Conservation (phyloP, 306 rosid species). For the Rosa multiflora region DNA sequence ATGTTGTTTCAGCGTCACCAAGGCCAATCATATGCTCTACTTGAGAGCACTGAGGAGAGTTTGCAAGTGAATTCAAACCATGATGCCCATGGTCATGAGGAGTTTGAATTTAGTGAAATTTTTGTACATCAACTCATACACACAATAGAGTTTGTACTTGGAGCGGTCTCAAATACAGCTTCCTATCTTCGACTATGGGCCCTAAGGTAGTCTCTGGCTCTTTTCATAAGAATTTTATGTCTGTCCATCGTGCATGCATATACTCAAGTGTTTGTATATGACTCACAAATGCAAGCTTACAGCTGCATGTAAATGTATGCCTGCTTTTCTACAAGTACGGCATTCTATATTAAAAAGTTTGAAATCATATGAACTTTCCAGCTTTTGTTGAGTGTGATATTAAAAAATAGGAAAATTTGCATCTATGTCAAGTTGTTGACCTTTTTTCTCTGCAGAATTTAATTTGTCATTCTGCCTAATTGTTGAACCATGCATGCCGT, state of each 20-base stretch:
- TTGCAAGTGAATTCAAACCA: conserved; percentile 50
- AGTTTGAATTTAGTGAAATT: conserved; percentile 86
- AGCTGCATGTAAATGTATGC: neutral
- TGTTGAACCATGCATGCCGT: neutral
- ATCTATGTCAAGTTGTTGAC: neutral
- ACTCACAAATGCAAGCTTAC: neutral
- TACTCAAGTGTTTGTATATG: neutral
- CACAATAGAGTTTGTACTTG: conserved; percentile 93
- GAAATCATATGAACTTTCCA: neutral
- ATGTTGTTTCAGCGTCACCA: conserved; percentile 71
- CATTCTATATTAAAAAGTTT: neutral
- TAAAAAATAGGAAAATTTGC: neutral
- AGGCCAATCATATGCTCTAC: conserved; percentile 63
- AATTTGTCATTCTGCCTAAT: neutral
- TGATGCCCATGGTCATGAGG: conserved; percentile 57
- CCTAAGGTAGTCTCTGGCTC: conserved; percentile 58
- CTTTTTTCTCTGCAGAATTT: neutral
- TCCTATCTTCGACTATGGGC: conserved; percentile 99
- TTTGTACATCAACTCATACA: conserved; percentile 96
- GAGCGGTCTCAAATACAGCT: conserved; percentile 97
- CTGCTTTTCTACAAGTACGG: neutral
- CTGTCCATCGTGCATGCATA: neutral
- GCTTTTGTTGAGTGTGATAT: neutral
- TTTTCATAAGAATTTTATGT: neutral
- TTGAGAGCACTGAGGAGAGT: conserved; percentile 56